phyloP scores from a whole-genome alignment of 2,329 filamentous ascomycete species.

The Rhytidhysteron rufulum region DNA sequence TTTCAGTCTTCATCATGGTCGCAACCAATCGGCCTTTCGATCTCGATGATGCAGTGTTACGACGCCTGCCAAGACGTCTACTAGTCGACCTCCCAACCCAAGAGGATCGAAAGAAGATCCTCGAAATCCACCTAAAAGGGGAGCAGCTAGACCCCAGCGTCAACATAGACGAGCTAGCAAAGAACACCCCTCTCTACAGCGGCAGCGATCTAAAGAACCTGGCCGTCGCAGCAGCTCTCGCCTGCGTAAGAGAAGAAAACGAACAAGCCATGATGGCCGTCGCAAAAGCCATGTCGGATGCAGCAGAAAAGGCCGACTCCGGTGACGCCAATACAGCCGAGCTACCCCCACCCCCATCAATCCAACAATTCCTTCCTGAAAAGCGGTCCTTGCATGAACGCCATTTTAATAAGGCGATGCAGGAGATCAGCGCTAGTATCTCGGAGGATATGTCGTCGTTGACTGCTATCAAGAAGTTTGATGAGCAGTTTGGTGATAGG shows the following conservation, averaged over 20 bases:
- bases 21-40: constrained; percentile 95
- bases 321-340: background rate
- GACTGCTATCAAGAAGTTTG: constrained; percentile 86
- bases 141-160: constrained; percentile 62
- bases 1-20: constrained; percentile 94
- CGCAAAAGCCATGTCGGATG: constrained; percentile 10
- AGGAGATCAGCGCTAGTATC: constrained; percentile 88
- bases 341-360: constrained; percentile 19
- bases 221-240: constrained; percentile 73
- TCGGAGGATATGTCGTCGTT: constrained; percentile 90
- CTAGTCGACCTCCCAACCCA: constrained; percentile 70
- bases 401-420: constrained; percentile 83
- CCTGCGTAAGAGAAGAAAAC: constrained; percentile 73
- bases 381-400: constrained; percentile 60
- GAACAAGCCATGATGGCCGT: constrained; percentile 32
- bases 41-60: constrained; percentile 80
- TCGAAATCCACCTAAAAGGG: constrained; percentile 66
- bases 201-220: constrained; percentile 82
- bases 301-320: constrained; percentile 8
- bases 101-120: constrained; percentile 63
- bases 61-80: constrained; percentile 69
- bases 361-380: constrained; percentile 60
- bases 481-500: constrained; percentile 88
- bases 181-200: constrained; percentile 71
- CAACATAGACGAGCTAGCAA: constrained; percentile 59